These are phyloP conservation scores for Penicillium diatomitis DNA, from an alignment of 495 filamentous ascomycete genomes.

Conservation along the genomic window DNA sequence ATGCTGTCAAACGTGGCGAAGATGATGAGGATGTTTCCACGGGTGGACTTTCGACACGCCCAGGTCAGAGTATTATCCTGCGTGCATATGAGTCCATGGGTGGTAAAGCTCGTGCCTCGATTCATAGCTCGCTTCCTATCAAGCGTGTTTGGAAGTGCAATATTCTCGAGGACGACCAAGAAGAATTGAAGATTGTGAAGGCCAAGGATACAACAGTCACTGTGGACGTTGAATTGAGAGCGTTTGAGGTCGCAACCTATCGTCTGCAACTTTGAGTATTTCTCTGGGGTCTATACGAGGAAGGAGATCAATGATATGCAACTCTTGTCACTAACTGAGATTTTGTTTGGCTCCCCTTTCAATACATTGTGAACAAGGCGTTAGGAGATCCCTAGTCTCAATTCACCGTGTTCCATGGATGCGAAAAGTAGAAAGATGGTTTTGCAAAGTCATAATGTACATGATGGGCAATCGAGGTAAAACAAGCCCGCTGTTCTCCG, in stretches of 20 bases:
- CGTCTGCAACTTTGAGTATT: constrained; percentile 55
- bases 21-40: constrained; percentile 83
- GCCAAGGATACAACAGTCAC: constrained; percentile 33
- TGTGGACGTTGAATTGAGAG: constrained; percentile 58
- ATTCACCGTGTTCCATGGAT: too few relatives aligned
- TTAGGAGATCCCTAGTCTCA: too few relatives aligned
- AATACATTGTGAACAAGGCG: too few relatives aligned
- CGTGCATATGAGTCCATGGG: constrained; percentile 90
- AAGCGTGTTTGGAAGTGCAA: constrained; percentile 76
- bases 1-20: constrained; percentile 85
- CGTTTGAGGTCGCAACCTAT: constrained; percentile 88
- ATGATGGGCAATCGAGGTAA: constrained; percentile 8
- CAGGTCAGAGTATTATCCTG: constrained; percentile 70
- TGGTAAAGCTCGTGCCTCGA: constrained; percentile 58
- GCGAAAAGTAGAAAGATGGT: too few relatives aligned
- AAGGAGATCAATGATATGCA: too few relatives aligned
- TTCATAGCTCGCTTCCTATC: constrained; percentile 58
- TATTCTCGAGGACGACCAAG: constrained; percentile 52
- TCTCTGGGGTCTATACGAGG: too few relatives aligned
- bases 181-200: constrained; percentile 35
- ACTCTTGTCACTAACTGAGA: too few relatives aligned
- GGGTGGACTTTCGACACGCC: constrained; percentile 56
- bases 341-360: too few relatives aligned
- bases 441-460: constrained; percentile 13
- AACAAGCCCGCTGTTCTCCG: constrained; percentile 1